phyloP scores from a whole-genome alignment of 2,329 filamentous ascomycete species.

The Meredithiella fracta region DNA sequence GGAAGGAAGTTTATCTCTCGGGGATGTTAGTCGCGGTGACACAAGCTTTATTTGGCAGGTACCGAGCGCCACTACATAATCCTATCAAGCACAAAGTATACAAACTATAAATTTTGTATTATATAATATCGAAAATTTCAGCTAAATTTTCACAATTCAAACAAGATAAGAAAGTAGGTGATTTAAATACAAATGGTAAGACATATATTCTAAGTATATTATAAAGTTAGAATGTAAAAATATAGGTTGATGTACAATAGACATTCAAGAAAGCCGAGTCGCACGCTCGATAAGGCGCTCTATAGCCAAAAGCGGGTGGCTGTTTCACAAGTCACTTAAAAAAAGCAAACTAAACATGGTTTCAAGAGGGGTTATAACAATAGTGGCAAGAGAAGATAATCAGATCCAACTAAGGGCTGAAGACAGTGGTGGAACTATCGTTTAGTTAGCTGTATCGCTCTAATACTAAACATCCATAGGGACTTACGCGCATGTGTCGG shows the following conservation, averaged over 20 bases:
- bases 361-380: not conserved
- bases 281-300: not conserved
- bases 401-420: slow-evolving; percentile 1
- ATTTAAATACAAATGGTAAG: not conserved
- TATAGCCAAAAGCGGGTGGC: not conserved
- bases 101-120: too few relatives aligned
- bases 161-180: too few relatives aligned
- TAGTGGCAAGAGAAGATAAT: not conserved
- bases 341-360: not conserved
- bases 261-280: not conserved
- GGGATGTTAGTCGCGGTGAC: not conserved
- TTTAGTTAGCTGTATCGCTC: not conserved
- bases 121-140: too few relatives aligned
- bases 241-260: not conserved
- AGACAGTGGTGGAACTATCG: not conserved
- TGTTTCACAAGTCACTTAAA: slow-evolving; percentile 5
- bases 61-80: too few relatives aligned
- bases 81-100: too few relatives aligned
- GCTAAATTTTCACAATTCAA: too few relatives aligned
- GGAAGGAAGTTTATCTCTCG: not conserved
- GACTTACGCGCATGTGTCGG: slow-evolving; percentile 4
- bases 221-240: not conserved
- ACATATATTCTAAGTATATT: slow-evolving; percentile 1
- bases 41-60: not conserved
- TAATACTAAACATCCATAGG: not conserved